phyloP scores from a whole-genome alignment of 1,139 yeast genomes.

The Nakaseomyces bracarensis region DNA sequence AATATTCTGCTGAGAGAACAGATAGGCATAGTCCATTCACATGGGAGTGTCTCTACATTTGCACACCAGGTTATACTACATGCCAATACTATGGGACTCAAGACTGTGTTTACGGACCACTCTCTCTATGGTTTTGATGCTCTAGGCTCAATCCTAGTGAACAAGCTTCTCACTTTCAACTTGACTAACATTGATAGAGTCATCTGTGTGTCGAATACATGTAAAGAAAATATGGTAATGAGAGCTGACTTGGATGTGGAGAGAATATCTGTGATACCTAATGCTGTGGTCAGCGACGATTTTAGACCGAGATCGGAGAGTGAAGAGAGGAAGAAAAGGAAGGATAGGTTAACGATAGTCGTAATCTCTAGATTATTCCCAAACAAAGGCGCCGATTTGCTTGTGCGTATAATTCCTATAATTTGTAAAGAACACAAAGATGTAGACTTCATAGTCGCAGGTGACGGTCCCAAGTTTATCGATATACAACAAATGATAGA shows the following conservation, averaged over 20 bases:
- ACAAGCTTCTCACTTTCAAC: conserved; percentile 76
- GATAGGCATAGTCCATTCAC: conserved; percentile 90
- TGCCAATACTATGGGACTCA: conserved; percentile 86
- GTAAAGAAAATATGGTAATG: conserved; percentile 90
- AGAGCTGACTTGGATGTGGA: conserved; percentile 77
- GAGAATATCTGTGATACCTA: conserved; percentile 83
- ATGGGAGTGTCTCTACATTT: conserved; percentile 78
- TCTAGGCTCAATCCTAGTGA: conserved; percentile 74
- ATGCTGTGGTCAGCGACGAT: conserved; percentile 83
- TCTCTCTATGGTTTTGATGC: conserved; percentile 92
- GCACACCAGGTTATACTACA: conserved; percentile 89
- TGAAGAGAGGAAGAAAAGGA: conserved; percentile 8
- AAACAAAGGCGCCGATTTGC: conserved; percentile 91
- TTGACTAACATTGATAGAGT: conserved; percentile 84
- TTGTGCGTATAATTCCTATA: conserved; percentile 78
- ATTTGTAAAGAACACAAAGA: conserved; percentile 58
- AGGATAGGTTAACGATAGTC: conserved; percentile 59
- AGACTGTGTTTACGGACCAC: conserved; percentile 91
- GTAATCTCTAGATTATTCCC: conserved; percentile 87
- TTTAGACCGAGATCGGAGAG: conserved; percentile 47
- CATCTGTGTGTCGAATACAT: conserved; percentile 92
- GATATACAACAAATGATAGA: conserved; percentile 96
- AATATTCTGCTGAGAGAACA: conserved; percentile 78
- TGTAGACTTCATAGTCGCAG: conserved; percentile 81
- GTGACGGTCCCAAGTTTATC: conserved; percentile 92